phyloP scores from a whole-genome alignment of 2,329 filamentous ascomycete species.

The Ceratocystiopsis minuta region DNA sequence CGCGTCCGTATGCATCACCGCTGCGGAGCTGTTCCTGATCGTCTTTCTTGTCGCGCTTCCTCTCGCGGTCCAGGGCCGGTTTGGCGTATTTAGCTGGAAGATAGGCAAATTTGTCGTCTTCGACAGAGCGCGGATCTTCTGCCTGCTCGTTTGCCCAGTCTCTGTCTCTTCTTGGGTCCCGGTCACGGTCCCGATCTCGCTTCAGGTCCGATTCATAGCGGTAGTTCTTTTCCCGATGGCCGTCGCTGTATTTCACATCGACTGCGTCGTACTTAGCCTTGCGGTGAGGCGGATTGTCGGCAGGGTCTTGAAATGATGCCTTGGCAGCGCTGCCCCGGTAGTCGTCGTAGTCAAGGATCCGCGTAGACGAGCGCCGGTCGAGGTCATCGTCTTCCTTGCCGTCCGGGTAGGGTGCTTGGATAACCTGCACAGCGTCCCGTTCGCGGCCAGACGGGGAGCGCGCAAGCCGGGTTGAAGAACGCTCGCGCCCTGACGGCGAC shows the following conservation, averaged over 20 bases:
- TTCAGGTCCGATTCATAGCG: slow-evolving; percentile 13
- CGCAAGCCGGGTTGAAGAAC: slow-evolving; percentile 10
- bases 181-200: slow-evolving; percentile 12
- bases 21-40: slow-evolving; percentile 9
- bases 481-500: slow-evolving; percentile 23
- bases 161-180: slow-evolving; percentile 4
- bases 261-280: slow-evolving; percentile 18
- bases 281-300: no score
- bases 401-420: slow-evolving; percentile 27
- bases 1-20: background rate
- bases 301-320: slow-evolving; percentile 9
- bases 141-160: slow-evolving; percentile 14
- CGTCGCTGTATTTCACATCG: slow-evolving; percentile 12
- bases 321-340: slow-evolving; percentile 15
- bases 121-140: background rate
- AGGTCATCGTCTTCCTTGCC: slow-evolving; percentile 16
- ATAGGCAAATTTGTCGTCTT: slow-evolving; percentile 24
- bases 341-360: slow-evolving; percentile 16
- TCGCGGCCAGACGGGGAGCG: slow-evolving; percentile 6
- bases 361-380: slow-evolving; percentile 16
- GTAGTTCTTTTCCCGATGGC: slow-evolving; percentile 13
- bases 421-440: slow-evolving; percentile 13
- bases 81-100: slow-evolving; percentile 30
- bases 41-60: slow-evolving; percentile 12
- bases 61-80: slow-evolving; percentile 9